Evolutionary conservation across 2,329 filamentous ascomycete species (phyloP).

Genomic region (Colletotrichum scovillei): DNA sequence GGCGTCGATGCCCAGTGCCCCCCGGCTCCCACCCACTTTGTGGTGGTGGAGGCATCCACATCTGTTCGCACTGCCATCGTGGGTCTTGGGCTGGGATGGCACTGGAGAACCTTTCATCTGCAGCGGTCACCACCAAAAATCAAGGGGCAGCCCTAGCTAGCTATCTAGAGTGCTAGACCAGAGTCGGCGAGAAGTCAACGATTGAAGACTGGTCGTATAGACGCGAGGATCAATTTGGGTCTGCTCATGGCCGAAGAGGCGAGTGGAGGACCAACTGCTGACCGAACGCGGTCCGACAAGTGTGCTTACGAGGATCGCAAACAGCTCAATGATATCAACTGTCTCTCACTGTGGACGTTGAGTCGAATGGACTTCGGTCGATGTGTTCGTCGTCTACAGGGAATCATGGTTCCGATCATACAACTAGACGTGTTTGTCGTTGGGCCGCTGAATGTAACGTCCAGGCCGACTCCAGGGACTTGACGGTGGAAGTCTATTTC

Average conservation of each 20-base stretch:
- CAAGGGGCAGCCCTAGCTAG: slow-evolving; percentile 3
- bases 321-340: background rate
- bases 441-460: slow-evolving; percentile 2
- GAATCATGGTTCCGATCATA: background rate
- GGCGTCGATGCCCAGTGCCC: background rate
- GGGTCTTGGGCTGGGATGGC: slow-evolving; percentile 20
- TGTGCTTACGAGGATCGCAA: background rate
- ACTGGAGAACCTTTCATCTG: slow-evolving; percentile 12
- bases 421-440: background rate
- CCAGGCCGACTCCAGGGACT: background rate
- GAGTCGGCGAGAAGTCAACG: background rate
- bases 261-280: background rate
- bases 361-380: background rate
- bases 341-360: background rate
- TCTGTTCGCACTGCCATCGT: slow-evolving; percentile 30
- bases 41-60: background rate
- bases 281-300: background rate
- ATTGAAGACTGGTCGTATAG: background rate
- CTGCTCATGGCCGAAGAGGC: background rate
- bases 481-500: background rate
- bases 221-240: background rate
- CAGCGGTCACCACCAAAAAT: background rate
- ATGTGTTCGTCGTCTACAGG: background rate
- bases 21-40: slow-evolving; percentile 7
- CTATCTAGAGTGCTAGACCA: background rate